Evolutionary conservation across 768 basidiomycete species (phyloP), one percentile per base, ranked within the genome.

Genomic region (Trametopsis cervina): DNA sequence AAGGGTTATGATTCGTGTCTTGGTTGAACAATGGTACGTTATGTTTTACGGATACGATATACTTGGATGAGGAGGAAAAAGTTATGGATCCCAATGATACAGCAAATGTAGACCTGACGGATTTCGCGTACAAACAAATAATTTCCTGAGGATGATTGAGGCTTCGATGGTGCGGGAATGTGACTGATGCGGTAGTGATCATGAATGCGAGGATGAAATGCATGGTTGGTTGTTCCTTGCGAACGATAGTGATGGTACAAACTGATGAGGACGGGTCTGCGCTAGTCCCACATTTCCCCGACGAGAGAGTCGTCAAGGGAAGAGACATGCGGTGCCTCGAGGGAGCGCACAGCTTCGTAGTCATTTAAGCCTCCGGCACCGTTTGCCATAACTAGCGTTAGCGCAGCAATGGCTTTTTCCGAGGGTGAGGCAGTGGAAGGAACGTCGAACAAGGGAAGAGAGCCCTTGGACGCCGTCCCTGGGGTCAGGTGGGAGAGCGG

Each of bases 311-410:
- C 71, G 42, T 76, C 73, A 50, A 49, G 51, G 18, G 54, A 52
- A 18, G 61, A 54, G 13, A 50, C 54, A 20, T 57, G 46, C 11
- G 59, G 53, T 7, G 57, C 58, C 40, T 77, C 66, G 36, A 70
- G 54, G 25, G 65, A 63, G 47, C 68, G 69, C 27, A 78, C 65
- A 1, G 74, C 71, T 45, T 68, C 66, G 47, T 82, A 83, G 56
- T 83, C 81, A 44, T 70, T 71, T 33, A 83, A 59, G 22, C 78
- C 72, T 4, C 76, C 80, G 9, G 80, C 80, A 36, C 81, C 82
- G 51, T 75, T 82, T 11, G 81, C 81, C 66, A 83, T 71, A 15
- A 78, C 80, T 2, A 83, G 63, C 25, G 68, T 70, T 24, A 83
- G 69, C 15, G 77, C 78, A 15, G 79, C 79, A 42, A 83, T 69